Evolutionary conservation across 192 early-diverging fungal genomes (phyloP).

Genomic region (Coemansia asiatica): DNA sequence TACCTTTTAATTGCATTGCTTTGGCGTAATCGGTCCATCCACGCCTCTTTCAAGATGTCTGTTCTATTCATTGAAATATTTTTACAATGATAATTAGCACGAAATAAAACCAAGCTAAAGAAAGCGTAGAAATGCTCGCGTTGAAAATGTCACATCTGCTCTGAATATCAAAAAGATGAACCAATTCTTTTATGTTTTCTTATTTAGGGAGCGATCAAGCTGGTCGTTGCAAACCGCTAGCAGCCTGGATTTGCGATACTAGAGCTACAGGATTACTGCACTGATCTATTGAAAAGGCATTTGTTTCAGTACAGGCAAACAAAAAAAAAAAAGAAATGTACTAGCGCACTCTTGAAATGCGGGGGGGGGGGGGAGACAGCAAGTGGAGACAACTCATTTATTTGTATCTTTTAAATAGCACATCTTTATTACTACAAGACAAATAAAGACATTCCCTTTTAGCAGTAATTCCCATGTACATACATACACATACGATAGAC

Average conservation of each 20-base stretch:
- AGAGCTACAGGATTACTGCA: background rate
- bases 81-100: conserved; percentile 25
- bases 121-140: no score
- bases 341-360: background rate
- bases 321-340: background rate
- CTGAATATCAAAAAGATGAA: no score
- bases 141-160: no score
- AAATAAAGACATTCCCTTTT: background rate
- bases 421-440: background rate
- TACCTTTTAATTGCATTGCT: conserved; percentile 23
- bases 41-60: conserved; percentile 13
- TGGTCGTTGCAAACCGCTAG: background rate
- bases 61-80: conserved; percentile 14
- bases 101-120: no score
- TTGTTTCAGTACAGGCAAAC: background rate
- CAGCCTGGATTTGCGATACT: background rate
- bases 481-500: background rate
- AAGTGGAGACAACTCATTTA: no score
- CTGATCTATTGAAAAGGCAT: conserved; percentile 3
- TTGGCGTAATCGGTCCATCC: conserved; percentile 11
- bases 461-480: background rate
- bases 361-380: background rate
- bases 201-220: background rate
- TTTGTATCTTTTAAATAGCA: background rate
- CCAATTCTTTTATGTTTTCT: background rate